Evolutionary conservation across 75 land plant species (phyloP).

Genomic region (Pinus albicaulis): DNA sequence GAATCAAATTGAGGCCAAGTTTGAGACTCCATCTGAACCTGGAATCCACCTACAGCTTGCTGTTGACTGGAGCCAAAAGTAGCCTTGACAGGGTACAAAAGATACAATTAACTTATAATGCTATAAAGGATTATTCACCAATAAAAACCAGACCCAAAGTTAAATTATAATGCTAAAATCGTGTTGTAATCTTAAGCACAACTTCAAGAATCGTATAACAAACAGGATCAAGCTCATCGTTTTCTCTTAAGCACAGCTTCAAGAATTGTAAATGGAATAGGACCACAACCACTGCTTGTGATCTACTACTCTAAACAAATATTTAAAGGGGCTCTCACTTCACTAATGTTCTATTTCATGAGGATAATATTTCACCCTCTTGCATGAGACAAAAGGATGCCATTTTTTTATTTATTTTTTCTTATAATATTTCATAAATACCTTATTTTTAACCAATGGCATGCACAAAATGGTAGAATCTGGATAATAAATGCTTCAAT

Average conservation of each 20-base stretch:
- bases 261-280: background rate
- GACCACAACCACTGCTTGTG: background rate
- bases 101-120: background rate
- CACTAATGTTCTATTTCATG: background rate
- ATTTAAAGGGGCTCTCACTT: background rate
- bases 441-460: constrained; percentile 9
- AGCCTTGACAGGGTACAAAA: background rate
- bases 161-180: background rate
- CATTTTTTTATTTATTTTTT: background rate
- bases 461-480: background rate
- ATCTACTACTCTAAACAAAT: background rate
- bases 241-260: background rate
- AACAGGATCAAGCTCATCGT: too few relatives aligned
- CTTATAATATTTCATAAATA: background rate
- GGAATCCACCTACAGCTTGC: constrained; percentile 5
- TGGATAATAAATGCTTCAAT: background rate
- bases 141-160: background rate
- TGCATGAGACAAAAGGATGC: background rate
- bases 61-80: background rate
- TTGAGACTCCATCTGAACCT: background rate
- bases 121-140: background rate
- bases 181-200: background rate
- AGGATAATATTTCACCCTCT: background rate
- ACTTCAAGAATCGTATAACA: background rate
- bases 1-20: background rate